Evolutionary conservation across 306 rosid species (phyloP), one percentile per base, ranked within the genome.

Genomic region (Castanopsis chinensis): DNA sequence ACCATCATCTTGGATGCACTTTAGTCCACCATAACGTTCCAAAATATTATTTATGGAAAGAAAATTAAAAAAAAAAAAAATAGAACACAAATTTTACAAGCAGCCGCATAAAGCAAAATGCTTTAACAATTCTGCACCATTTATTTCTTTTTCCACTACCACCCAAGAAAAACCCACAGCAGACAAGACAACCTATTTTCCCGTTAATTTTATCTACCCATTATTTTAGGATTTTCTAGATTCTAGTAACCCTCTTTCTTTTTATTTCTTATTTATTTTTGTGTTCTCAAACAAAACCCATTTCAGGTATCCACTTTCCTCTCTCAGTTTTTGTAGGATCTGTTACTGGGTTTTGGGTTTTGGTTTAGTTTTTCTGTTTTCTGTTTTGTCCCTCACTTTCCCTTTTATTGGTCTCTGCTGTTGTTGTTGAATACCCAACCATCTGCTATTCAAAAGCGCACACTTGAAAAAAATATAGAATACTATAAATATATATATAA

Each of bases 171-270:
- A 55, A 28, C 54, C 64, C 70, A 79, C 61, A 69, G 72, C 77
- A 79, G 55, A 54, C 68, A 80, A 30, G 78, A 86, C 76, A 80
- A 10, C 37, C 1, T 28, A 23, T 87, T 85, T 86, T 82, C 21
- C 63, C 80, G 81, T 63, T 63, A 28, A 63, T 28, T 63, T 17
- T 27, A 32, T 27, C n/a, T 17, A 28, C 53, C 53, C 53, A 41
- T 41, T 7, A 3, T 41, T 41, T 41, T 41, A 41, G 82, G 77
- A n/a, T 70, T 32, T 68, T 74, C 72, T 60, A 72, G 78, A 41
- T 60, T 41, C 49, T 80, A 25, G 19, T 52, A 65, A 27, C 80
- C 49, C 60, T 25, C 53, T 57, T 14, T 21, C 3, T 3, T 51
- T 68, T 28, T 73, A 55, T 70, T 69, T 56, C 7, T 54, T 53